A percentile compares a stretch with the other conserved stretches of the same genome.
Evolutionary conservation across 139 green algal species (phyloP).

Genomic region (Chlamydomonas sp.): DNA sequence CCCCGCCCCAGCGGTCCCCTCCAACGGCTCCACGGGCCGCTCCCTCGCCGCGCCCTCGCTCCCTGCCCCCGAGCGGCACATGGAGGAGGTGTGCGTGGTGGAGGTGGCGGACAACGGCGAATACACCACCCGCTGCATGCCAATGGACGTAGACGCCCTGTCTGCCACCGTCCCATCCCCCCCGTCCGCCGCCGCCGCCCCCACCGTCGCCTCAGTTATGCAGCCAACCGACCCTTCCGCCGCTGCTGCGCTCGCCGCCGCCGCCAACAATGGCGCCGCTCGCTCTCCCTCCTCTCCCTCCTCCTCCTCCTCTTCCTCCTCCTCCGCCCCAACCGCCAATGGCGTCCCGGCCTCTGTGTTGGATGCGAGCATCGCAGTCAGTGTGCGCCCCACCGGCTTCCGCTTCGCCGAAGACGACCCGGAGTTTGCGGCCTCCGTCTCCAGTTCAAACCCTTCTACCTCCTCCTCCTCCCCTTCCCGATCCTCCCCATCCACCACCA

Average conservation of each 20-base stretch:
- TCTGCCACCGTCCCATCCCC: neutral
- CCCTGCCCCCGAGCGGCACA: no score
- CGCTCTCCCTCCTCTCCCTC: neutral
- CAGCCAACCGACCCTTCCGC: neutral
- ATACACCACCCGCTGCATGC: constrained; percentile 23
- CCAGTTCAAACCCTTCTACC: no score
- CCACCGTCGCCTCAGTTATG: constrained; percentile 32
- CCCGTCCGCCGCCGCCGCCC: neutral
- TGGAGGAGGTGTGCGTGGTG: constrained; percentile 31
- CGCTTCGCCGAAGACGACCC: neutral
- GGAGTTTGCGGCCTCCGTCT: neutral
- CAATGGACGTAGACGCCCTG: neutral
- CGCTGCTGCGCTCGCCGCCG: neutral
- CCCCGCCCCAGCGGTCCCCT: neutral
- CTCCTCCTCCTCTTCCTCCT: neutral
- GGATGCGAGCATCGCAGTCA: constrained; percentile 24
- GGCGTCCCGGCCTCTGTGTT: constrained; percentile 9
- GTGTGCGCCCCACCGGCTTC: neutral
- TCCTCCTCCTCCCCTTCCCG: no score
- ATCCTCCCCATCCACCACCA: no score
- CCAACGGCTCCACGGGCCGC: no score
- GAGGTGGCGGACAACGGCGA: constrained; percentile 10
- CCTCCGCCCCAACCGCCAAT: neutral
- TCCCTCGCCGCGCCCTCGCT: no score
- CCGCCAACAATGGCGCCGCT: neutral